Percentiles rank a stretch among this genome's conserved stretches.
Conservation (phyloP, 1,139 yeast species). For the Entelexis paramagnoliae region DNA sequence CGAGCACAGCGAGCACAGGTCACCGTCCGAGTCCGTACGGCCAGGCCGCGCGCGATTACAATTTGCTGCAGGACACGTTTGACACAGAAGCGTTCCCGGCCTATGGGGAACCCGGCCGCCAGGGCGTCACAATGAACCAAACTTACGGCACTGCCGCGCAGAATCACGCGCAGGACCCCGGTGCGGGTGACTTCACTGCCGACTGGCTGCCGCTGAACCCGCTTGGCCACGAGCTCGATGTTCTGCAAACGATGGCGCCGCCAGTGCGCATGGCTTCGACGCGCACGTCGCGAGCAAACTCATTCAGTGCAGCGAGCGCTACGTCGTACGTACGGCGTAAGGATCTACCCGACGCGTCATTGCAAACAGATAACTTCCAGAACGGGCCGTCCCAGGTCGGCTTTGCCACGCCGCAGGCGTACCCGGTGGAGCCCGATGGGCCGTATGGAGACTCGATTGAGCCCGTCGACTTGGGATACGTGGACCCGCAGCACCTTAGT, state of each 20-base stretch:
- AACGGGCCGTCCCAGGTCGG: constrained; percentile 53
- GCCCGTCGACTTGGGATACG: constrained; percentile 16
- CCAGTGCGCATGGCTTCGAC: constrained; percentile 9
- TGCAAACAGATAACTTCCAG: constrained; percentile 26
- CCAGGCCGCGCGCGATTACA: background rate
- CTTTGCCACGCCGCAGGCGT: constrained; percentile 67
- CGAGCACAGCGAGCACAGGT: too few relatives aligned
- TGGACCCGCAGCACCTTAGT: constrained; percentile 12
- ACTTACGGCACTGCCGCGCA: too few relatives aligned
- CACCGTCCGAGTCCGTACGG: background rate
- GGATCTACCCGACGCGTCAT: constrained; percentile 33
- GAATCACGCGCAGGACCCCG: background rate
- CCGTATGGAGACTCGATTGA: constrained; percentile 12
- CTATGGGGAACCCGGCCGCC: background rate
- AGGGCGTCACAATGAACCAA: background rate
- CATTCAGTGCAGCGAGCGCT: constrained; percentile 73
- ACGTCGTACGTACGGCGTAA: constrained; percentile 52
- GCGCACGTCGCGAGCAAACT: constrained; percentile 28
- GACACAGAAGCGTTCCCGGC: background rate
- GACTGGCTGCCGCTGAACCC: constrained; percentile 21
- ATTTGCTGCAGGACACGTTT: background rate
- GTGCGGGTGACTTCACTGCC: background rate
- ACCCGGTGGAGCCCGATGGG: constrained; percentile 29
- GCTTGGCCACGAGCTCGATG: constrained; percentile 21
- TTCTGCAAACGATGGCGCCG: constrained; percentile 23